These are phyloP conservation scores for Talaromyces sp. DNA, from an alignment of 2,329 filamentous ascomycete genomes.

Conservation along the genomic window DNA sequence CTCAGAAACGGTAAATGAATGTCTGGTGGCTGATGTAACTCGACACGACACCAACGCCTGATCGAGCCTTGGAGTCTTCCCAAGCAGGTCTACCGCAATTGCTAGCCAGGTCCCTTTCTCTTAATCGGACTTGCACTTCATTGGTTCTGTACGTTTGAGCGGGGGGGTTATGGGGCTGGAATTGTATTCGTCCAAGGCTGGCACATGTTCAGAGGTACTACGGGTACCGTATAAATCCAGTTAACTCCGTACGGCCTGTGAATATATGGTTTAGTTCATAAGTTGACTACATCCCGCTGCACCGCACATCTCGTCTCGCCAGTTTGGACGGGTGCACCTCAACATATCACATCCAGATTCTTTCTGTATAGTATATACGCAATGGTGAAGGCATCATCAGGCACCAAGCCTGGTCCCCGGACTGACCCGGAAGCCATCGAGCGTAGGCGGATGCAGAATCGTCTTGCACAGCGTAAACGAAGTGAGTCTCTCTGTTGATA, in stretches of 20 bases:
- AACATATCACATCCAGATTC: not conserved
- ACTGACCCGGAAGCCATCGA: conserved; percentile 21
- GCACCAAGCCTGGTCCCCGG: conserved; percentile 14
- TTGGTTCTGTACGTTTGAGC: conserved; percentile 7
- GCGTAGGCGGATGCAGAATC: conserved; percentile 20
- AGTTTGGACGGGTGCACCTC: not conserved
- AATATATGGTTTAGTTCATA: conserved; percentile 1
- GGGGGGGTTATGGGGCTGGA: conserved; percentile 10
- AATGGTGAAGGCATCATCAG: conserved; percentile 13
- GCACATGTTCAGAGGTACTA: conserved; percentile 4
- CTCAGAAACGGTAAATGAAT: not conserved
- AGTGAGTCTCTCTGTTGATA: conserved; percentile 7
- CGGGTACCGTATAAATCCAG: conserved; percentile 11
- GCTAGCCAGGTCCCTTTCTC: conserved; percentile 2
- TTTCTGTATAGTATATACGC: not conserved
- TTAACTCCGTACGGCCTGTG: not conserved
- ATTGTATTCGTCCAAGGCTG: conserved; percentile 9
- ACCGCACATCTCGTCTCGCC: not conserved
- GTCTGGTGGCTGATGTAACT: conserved; percentile 16
- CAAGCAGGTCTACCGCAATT: conserved; percentile 8
- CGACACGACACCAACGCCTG: conserved; percentile 8
- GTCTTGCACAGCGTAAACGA: conserved; percentile 20
- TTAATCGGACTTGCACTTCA: not conserved
- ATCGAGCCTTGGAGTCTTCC: conserved; percentile 3
- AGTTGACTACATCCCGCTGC: conserved; percentile 3